These are phyloP conservation scores for Phytophthora palmivora DNA, from an alignment of 352 stramenopile genomes.

Conservation along the genomic window DNA sequence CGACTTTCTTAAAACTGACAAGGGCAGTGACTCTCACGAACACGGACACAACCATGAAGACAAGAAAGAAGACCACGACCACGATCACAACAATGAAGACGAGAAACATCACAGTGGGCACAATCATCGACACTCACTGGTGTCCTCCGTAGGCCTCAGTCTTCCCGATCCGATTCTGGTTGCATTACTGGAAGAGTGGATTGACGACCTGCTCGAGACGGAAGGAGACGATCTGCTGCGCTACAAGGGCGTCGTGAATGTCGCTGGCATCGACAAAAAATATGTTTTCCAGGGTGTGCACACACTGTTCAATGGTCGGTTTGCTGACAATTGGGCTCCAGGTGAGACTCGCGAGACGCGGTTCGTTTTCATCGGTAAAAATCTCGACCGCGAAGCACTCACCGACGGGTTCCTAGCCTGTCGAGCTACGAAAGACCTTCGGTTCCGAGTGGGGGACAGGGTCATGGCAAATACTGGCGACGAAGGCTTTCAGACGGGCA, in stretches of 20 bases:
- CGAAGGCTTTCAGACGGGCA: conserved; percentile 45
- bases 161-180: conserved; percentile 76
- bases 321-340: conserved; percentile 84
- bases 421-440: conserved; percentile 37
- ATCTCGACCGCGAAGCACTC: conserved; percentile 74
- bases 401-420: conserved; percentile 54
- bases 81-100: conserved; percentile 10
- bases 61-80: conserved; percentile 11
- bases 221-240: conserved; percentile 93
- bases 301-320: conserved; percentile 95
- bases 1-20: conserved; percentile 55
- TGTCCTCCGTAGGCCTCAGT: conserved; percentile 53
- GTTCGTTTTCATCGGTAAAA: conserved; percentile 96
- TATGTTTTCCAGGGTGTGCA: conserved; percentile 97
- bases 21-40: conserved; percentile 11
- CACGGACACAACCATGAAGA: conserved; percentile 14
- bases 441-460: conserved; percentile 52
- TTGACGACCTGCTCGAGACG: conserved; percentile 92
- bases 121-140: conserved; percentile 47
- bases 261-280: conserved; percentile 92
- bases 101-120: conserved; percentile 36
- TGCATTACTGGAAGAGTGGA: conserved; percentile 95
- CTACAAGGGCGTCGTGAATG: conserved; percentile 94
- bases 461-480: conserved; percentile 48
- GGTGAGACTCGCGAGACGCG: conserved; percentile 87